These are phyloP conservation scores for Cadophora gregata DNA, from an alignment of 2,329 filamentous ascomycete species.

Conservation along the genomic window DNA sequence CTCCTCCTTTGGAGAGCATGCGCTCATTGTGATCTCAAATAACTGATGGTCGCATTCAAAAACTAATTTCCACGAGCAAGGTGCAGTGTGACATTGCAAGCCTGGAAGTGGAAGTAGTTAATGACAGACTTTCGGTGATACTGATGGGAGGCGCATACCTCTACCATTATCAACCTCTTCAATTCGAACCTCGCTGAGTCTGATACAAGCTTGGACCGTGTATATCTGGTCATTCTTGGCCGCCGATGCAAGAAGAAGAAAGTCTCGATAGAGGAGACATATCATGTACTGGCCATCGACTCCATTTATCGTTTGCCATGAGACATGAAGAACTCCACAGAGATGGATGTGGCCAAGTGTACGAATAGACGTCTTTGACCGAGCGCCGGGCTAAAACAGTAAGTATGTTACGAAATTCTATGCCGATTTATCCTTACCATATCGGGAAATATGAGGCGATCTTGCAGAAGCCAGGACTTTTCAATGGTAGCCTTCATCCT, in stretches of 20 bases:
- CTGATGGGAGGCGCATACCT: conserved; percentile 52
- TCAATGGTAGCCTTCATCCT: conserved; percentile 73
- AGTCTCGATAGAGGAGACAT: conserved; percentile 81
- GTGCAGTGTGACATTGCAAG: conserved; percentile 83
- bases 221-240: conserved; percentile 71
- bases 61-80: conserved; percentile 89
- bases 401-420: neutral
- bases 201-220: conserved; percentile 75
- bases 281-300: conserved; percentile 83
- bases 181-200: conserved; percentile 67
- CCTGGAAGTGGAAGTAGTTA: conserved; percentile 60
- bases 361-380: conserved; percentile 71
- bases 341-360: conserved; percentile 80
- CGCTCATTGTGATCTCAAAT: conserved; percentile 86
- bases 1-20: conserved; percentile 82
- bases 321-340: conserved; percentile 83
- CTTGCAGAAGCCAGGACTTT: conserved; percentile 84
- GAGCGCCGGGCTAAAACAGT: conserved; percentile 50
- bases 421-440: conserved; percentile 59
- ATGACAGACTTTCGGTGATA: conserved; percentile 11
- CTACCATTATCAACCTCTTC: conserved; percentile 78
- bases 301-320: conserved; percentile 74
- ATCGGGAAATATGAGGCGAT: conserved; percentile 76
- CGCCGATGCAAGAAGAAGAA: conserved; percentile 76
- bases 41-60: conserved; percentile 80